A percentile compares a stretch with the other conserved stretches of the same genome.
These are phyloP conservation scores for Fusarium sp. DNA, from an alignment of 2,329 filamentous ascomycete genomes.

Conservation along the genomic window DNA sequence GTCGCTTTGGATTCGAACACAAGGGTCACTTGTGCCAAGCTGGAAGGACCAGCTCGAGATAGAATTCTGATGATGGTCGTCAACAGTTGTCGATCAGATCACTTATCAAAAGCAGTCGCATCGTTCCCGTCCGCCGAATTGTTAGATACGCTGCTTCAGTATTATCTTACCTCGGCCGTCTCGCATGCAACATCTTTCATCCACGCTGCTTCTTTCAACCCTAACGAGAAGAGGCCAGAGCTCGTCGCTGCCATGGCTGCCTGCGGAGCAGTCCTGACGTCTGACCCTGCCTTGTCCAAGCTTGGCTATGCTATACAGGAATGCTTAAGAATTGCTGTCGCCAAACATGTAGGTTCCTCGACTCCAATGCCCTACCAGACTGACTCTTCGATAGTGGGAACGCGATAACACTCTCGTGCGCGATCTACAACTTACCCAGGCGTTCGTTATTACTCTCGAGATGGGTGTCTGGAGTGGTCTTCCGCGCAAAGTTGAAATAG, in stretches of 20 bases:
- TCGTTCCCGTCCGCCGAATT: slow-evolving; percentile 55
- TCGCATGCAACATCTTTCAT: slow-evolving; percentile 48
- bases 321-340: slow-evolving; percentile 41
- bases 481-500: slow-evolving; percentile 53
- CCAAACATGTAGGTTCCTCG: slow-evolving; percentile 24
- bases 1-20: slow-evolving; percentile 27
- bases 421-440: slow-evolving; percentile 48
- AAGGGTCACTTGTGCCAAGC: slow-evolving; percentile 33
- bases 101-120: slow-evolving; percentile 45
- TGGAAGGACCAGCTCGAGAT: slow-evolving; percentile 41
- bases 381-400: slow-evolving; percentile 44
- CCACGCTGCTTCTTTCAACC: slow-evolving; percentile 51
- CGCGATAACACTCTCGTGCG: slow-evolving; percentile 47
- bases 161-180: slow-evolving; percentile 47
- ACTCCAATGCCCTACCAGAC: accelerated
- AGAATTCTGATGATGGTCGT: slow-evolving; percentile 46
- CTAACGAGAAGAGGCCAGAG: slow-evolving; percentile 50
- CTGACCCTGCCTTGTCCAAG: slow-evolving; percentile 51
- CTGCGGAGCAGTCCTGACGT: slow-evolving; percentile 51
- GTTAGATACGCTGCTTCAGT: slow-evolving; percentile 53
- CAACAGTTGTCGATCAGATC: slow-evolving; percentile 43
- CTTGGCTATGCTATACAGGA: slow-evolving; percentile 56
- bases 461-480: slow-evolving; percentile 52
- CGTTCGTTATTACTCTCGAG: slow-evolving; percentile 50
- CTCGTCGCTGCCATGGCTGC: slow-evolving; percentile 52